Conservation (phyloP, 768 basidiomycete genomes). For the Kwoniella mangroviensis region DNA sequence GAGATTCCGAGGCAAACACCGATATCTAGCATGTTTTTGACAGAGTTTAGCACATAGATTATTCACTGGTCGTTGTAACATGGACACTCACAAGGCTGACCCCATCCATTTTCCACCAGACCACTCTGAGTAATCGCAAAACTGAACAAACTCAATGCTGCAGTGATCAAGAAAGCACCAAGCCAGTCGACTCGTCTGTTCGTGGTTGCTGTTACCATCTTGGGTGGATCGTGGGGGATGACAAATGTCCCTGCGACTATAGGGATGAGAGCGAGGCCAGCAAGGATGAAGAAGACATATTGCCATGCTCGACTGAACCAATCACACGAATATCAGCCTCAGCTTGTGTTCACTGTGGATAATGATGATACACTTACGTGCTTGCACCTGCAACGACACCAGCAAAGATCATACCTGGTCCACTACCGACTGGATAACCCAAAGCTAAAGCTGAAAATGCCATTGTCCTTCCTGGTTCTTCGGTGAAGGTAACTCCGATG, state of each 20-base stretch:
- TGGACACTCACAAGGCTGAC: slow-evolving; percentile 61
- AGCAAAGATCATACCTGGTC: slow-evolving; percentile 70
- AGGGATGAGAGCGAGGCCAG: slow-evolving; percentile 66
- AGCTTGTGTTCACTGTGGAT: not conserved
- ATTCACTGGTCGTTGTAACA: not conserved
- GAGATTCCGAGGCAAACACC: slow-evolving; percentile 69
- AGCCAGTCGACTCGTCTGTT: slow-evolving; percentile 73
- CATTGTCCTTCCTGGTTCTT: slow-evolving; percentile 64
- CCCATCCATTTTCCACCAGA: slow-evolving; percentile 66
- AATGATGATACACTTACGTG: slow-evolving; percentile 6
- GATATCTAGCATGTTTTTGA: slow-evolving; percentile 62
- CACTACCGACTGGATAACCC: slow-evolving; percentile 78
- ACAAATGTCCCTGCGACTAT: slow-evolving; percentile 64
- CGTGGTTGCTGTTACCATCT: slow-evolving; percentile 66
- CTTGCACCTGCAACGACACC: slow-evolving; percentile 62
- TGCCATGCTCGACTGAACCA: slow-evolving; percentile 53
- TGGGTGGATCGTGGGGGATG: slow-evolving; percentile 65
- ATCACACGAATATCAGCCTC: not conserved
- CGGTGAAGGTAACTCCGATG: slow-evolving; percentile 28
- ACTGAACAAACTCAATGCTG: slow-evolving; percentile 69
- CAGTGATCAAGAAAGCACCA: slow-evolving; percentile 68
- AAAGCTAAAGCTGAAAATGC: slow-evolving; percentile 83
- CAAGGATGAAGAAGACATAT: slow-evolving; percentile 67
- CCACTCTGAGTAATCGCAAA: slow-evolving; percentile 73
- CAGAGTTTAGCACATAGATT: too few relatives aligned